Evolutionary conservation across 495 filamentous ascomycete species (phyloP).

Genomic region (Penicillium arizonense): DNA sequence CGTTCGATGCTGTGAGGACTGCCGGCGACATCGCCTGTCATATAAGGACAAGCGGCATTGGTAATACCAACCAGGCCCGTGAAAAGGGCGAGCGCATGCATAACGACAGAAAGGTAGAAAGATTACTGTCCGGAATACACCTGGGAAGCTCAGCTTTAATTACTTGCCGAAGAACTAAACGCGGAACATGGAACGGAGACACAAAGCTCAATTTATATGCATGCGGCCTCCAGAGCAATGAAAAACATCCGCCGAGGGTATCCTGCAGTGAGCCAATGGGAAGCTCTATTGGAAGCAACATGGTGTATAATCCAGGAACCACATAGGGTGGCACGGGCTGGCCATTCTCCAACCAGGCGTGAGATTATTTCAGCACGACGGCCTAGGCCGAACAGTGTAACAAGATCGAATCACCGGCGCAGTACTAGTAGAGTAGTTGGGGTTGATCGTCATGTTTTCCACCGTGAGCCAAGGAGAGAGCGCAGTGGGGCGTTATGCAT

Average conservation of each 20-base stretch:
- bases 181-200: background rate
- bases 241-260: background rate
- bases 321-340: background rate
- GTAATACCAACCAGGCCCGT: slow-evolving; percentile 36
- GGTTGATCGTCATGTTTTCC: background rate
- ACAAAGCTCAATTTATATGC: background rate
- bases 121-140: background rate
- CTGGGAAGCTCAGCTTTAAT: background rate
- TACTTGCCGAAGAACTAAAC: background rate
- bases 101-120: slow-evolving; percentile 6
- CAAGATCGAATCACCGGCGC: background rate
- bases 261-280: background rate
- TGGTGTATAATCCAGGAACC: background rate
- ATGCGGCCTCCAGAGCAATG: background rate
- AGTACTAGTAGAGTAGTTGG: background rate
- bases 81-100: slow-evolving; percentile 30
- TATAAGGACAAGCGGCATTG: slow-evolving; percentile 44
- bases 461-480: background rate
- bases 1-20: slow-evolving; percentile 14
- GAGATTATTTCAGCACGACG: background rate
- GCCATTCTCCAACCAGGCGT: slow-evolving; percentile 1
- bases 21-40: slow-evolving; percentile 31
- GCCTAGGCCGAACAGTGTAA: background rate
- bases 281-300: background rate
- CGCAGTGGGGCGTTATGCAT: background rate